Conservation (phyloP, 164 flowering plant genomes). For the Cinnamomum micranthum region DNA sequence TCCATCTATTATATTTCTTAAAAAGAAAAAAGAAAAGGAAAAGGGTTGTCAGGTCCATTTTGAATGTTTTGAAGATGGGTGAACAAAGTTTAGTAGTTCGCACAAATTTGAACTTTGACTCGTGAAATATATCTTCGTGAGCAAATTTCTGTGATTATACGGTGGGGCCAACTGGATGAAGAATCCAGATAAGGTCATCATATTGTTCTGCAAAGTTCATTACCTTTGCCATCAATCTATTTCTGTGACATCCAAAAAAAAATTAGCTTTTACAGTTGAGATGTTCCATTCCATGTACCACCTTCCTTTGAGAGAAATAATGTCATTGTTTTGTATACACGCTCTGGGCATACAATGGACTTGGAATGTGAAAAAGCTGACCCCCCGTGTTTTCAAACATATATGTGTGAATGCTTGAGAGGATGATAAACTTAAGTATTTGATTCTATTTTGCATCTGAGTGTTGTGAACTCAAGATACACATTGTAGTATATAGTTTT, state of each 20-base stretch:
- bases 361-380: background rate
- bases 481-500: background rate
- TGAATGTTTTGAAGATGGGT: background rate
- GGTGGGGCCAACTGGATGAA: background rate
- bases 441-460: background rate
- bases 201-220: background rate
- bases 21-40: no score
- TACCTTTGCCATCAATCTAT: background rate
- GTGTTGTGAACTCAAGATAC: background rate
- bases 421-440: background rate
- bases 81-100: background rate
- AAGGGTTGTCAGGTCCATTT: background rate
- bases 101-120: background rate
- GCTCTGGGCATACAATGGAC: background rate
- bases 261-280: background rate
- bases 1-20: no score
- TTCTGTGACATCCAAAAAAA: no score
- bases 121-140: background rate
- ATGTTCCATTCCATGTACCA: background rate
- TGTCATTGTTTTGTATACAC: background rate
- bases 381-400: background rate
- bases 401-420: background rate
- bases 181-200: background rate
- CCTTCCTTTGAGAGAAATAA: background rate
- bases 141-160: background rate